Base-by-base conservation (phyloP, 805 yeast species). In the Saccharomycopsis fibuligera region DNA sequence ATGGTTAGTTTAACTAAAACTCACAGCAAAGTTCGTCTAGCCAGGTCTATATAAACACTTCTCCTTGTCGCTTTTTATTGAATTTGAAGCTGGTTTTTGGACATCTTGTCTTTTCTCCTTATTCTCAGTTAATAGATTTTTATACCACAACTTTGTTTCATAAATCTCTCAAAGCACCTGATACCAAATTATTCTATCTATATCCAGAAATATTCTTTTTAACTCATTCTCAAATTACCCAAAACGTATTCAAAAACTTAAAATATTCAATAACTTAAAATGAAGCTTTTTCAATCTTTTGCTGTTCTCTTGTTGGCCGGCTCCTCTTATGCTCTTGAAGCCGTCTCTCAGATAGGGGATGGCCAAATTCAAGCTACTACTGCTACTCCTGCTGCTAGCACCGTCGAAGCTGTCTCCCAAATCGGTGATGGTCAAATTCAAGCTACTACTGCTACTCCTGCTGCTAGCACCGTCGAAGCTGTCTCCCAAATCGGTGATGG, bases 401-500 rank as follows among this genome's bases (percentile, higher is more conserved):
- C 61, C 4, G 55, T 53, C 38, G 47, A 47, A 44, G 57, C 57
- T 36, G 56, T 60, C 31, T 57, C 63, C 38, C 63, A 61, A 54
- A 60, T 60, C 35, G 22, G 54, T 43, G 66, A 62, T 47, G 65
- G 65, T 46, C 65, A 61, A 54, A 54, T 61, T 44, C 63, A 61
- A 56, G 62, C 63, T 29, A 47, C 64, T 8, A 58, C 62, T 27
- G 30, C 58, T 4, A 48, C 48, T 12, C 52, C 49, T n/a, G 65
- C 62, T 5, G 57, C 65, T 58, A 44, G 45, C 33, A 43, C 58
- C 21, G 51, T 50, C n/a, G 68, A 63, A 54, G 68, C 68, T 49
- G 68, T 70, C 35, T 69, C 70, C 56, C 64, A 73, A 57, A 65
- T 69, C 47, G 51, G 59, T 47, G 77, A 72, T 51, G 75, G 75